phyloP scores from a whole-genome alignment of 345 rosid species.

The Citrus glauca region DNA sequence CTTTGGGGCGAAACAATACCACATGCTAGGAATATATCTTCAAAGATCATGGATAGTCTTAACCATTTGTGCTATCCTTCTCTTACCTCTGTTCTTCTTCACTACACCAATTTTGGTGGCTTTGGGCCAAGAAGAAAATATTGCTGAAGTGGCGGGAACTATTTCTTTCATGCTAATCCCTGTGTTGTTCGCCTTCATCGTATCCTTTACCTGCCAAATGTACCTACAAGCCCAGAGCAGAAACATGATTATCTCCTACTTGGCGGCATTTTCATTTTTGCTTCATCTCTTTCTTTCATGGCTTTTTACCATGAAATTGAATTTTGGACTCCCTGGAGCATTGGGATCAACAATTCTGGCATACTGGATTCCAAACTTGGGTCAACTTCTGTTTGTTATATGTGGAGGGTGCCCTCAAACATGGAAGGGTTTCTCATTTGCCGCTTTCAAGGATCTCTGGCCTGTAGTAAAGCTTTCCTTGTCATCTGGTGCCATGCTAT shows the following conservation, averaged over 20 bases:
- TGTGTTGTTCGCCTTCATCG: slow-evolving; percentile 34
- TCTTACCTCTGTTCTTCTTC: slow-evolving; percentile 55
- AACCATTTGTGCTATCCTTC: slow-evolving; percentile 25
- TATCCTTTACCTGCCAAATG: slow-evolving; percentile 71
- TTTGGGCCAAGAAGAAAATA: slow-evolving; percentile 53
- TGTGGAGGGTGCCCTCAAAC: slow-evolving; percentile 68
- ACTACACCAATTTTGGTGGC: slow-evolving; percentile 42
- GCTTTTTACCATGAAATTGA: slow-evolving; percentile 49
- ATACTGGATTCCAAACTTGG: slow-evolving; percentile 73
- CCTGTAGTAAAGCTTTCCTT: slow-evolving; percentile 64
- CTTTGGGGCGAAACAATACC: slow-evolving; percentile 66
- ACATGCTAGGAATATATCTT: slow-evolving; percentile 79
- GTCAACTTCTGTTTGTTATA: slow-evolving; percentile 49
- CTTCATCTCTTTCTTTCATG: slow-evolving; percentile 60
- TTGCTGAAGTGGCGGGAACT: slow-evolving; percentile 38
- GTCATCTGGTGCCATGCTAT: slow-evolving; percentile 76
- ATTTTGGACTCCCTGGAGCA: slow-evolving; percentile 63
- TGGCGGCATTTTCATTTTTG: slow-evolving; percentile 40
- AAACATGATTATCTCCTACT: slow-evolving; percentile 63
- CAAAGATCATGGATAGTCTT: slow-evolving; percentile 83
- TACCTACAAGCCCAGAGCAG: slow-evolving; percentile 82
- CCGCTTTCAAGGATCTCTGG: slow-evolving; percentile 66
- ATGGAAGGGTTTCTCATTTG: slow-evolving; percentile 59
- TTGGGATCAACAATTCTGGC: slow-evolving; percentile 59
- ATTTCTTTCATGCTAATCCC: slow-evolving; percentile 57